Percentiles rank a stretch among this genome's conserved stretches.
phyloP scores from a whole-genome alignment of 2,329 filamentous ascomycete species.

The Trichophyton benhamiae region DNA sequence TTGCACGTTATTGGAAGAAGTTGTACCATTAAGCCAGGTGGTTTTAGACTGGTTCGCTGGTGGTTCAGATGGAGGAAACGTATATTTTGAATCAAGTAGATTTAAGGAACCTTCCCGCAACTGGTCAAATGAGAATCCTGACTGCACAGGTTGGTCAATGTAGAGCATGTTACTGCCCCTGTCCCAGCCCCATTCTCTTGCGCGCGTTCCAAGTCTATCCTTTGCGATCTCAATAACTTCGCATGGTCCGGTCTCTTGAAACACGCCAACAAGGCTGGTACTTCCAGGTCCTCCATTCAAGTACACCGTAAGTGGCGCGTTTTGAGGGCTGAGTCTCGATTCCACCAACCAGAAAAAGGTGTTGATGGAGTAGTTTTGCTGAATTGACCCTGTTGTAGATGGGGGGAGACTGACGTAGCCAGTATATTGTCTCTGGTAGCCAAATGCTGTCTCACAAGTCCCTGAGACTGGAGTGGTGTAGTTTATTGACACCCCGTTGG shows the following conservation, averaged over 20 bases:
- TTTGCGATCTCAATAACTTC: conserved; percentile 30
- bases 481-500: not conserved
- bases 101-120: conserved; percentile 1
- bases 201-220: conserved; percentile 39
- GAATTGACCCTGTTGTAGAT: conserved; percentile 23
- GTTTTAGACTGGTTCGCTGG: not conserved
- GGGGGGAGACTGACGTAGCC: conserved; percentile 49
- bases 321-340: conserved; percentile 39
- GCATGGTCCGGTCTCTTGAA: conserved; percentile 43
- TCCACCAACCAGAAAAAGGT: conserved; percentile 58
- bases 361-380: conserved; percentile 46
- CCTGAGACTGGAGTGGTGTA: conserved; percentile 7
- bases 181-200: conserved; percentile 52
- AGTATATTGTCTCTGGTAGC: conserved; percentile 45
- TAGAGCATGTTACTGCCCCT: conserved; percentile 53
- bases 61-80: not conserved
- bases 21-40: not conserved
- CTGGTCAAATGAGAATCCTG: conserved; percentile 36
- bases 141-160: conserved; percentile 53
- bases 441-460: conserved; percentile 45
- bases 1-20: not conserved
- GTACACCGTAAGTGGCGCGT: conserved; percentile 49
- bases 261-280: conserved; percentile 45
- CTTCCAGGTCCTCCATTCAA: conserved; percentile 51
- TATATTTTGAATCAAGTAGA: not conserved